These are phyloP conservation scores for Pichia paraexigua DNA, from an alignment of 805 yeast species.

Conservation along the genomic window DNA sequence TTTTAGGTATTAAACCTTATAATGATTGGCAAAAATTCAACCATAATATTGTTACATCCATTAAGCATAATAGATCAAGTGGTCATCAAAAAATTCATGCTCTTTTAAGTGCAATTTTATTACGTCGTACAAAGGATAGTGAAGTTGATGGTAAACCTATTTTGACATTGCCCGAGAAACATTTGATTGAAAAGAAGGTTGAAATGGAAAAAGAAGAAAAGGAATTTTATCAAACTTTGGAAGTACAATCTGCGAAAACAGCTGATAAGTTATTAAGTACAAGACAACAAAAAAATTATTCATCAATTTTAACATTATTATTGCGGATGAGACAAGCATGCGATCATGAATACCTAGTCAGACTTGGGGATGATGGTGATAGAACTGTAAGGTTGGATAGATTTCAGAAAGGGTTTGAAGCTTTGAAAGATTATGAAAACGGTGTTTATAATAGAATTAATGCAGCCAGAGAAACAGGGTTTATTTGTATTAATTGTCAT, in stretches of 20 bases:
- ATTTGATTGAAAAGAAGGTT: slow-evolving; percentile 38
- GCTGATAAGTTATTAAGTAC: slow-evolving; percentile 40
- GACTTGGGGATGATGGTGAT: slow-evolving; percentile 46
- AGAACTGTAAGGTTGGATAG: slow-evolving; percentile 29
- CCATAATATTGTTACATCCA: slow-evolving; percentile 47
- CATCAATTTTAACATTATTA: slow-evolving; percentile 60
- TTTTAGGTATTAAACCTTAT: slow-evolving; percentile 56
- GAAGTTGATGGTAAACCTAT: slow-evolving; percentile 75
- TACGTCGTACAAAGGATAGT: slow-evolving; percentile 68
- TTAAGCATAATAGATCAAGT: slow-evolving; percentile 31
- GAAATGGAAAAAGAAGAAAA: slow-evolving; percentile 47
- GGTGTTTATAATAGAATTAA: slow-evolving; percentile 30
- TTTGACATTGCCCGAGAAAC: slow-evolving; percentile 58
- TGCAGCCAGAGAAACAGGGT: slow-evolving; percentile 30
- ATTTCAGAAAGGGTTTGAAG: slow-evolving; percentile 24
- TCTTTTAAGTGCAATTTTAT: slow-evolving; percentile 60
- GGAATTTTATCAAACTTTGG: slow-evolving; percentile 50
- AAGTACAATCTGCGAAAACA: slow-evolving; percentile 41
- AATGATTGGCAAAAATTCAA: slow-evolving; percentile 48
- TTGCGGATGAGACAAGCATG: slow-evolving; percentile 83
- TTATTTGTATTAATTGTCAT: slow-evolving; percentile 58
- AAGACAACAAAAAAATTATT: slow-evolving; percentile 29
- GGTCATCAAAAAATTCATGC: slow-evolving; percentile 52
- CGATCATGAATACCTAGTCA: slow-evolving; percentile 67
- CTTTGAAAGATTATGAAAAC: slow-evolving; percentile 16